Evolutionary conservation across 2,329 filamentous ascomycete genomes (phyloP), one percentile per base, ranked within the genome.

Genomic region (Lecanicillium sp.): DNA sequence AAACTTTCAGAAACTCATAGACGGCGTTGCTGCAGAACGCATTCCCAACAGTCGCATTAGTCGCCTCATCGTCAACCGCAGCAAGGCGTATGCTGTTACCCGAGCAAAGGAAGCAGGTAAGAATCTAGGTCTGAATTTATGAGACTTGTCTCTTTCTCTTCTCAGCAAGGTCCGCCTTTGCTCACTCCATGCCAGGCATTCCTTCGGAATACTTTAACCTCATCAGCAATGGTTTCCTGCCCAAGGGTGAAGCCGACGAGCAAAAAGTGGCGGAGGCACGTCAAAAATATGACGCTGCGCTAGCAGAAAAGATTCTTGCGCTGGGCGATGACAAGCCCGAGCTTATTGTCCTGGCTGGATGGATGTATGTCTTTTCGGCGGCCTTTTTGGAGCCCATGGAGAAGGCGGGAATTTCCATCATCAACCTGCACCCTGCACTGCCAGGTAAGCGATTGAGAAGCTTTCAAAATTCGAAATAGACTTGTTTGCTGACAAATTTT

Each of bases 191-290:
- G 29, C 11, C 30, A 53, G 62, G 58, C 40, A 89, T 94, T 41
- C 80, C 84, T 1, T 85, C 77, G 40, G 74, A 76, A 39, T 90
- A 90, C 65, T 87, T 90, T 70, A 90, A 90, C 59, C 74, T 92
- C 29, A 70, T 89, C 40, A 72, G 75, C 27, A 81, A 86, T 63
- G 87, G 86, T 43, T 75, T 73, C 54, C 55, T 66, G 38, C 47
- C 48, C n/a, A 65, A 66, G 41, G 69, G 71, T 22, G 85, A 85
- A 53, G 73, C 70, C 45, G 74, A 87, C 50, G 62, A 73, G 14
- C 48, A 53, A 15, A 57, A 64, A 60, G 43, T 79, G 55, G 50
- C 64, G 13, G 68, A 74, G 30, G 81, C 78, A 2, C 75, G 87
- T 17, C 64, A 71, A 33, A 69, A 68, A 38, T 94, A 92, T 58